Base-by-base conservation (phyloP, 352 stramenopile species). In the Phytophthora sojae region DNA sequence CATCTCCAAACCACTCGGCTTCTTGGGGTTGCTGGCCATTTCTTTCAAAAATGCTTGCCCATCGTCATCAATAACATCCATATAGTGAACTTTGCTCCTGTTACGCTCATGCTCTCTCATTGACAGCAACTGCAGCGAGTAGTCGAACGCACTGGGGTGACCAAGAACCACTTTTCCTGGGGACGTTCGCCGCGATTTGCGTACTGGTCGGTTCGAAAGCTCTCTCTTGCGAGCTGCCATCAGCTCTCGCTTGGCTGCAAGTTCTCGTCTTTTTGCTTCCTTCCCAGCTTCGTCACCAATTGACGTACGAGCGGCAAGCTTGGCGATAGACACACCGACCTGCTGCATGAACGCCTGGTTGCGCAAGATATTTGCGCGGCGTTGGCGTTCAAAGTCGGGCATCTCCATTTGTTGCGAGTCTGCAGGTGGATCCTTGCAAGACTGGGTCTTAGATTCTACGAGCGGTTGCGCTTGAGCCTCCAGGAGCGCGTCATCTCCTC, bases 261-360 rank as follows among this genome's bases (percentile, higher is more conserved):
- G 15, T 26, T 47, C 23, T 39, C 54, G 19, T 85, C 6, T 57
- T 39, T 23, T 65, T 35, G 52, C n/a, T 47, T 59, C 47, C 37
- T 75, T 69, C n/a, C 25, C 9, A 6, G 26, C n/a, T 19, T 52
- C 25, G 23, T 70, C 53, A 3, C 35, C 56, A 12, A 85, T 53
- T 8, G 81, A 68, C 19, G 75, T 86, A 7, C 85, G 75, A 15
- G 77, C 79, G 9, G 77, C 77, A 7, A 90, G 78, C 55, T 87
- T 92, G 15, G 82, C 75, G 53, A 76, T 83, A 45, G 82, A 87
- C 5, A 92, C 70, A 42, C 85, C 87, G 66, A 93, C 86, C 25
- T 75, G 75, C 29, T 75, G 62, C 82, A 95, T 88, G 57, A 92
- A 88, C 25, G 86, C 75, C 42, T 90, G 60, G 58, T 93, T 92